phyloP scores from a whole-genome alignment of 257 asterid species.

The Lithospermum erythrorhizon region DNA sequence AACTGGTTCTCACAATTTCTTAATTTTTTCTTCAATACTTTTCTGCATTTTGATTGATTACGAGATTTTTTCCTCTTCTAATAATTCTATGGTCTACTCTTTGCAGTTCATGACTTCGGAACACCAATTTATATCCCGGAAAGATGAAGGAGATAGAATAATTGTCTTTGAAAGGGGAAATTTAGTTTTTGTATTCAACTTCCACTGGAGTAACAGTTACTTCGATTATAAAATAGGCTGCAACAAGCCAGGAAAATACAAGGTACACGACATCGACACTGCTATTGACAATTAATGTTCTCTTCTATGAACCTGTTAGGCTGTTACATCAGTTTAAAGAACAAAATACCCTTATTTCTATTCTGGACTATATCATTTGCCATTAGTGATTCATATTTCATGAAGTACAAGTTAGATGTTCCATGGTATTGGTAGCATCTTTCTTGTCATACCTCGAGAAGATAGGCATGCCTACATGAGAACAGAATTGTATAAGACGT shows the following conservation, averaged over 20 bases:
- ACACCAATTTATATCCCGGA: conserved; percentile 78
- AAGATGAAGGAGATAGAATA: conserved; percentile 70
- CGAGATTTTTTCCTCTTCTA: not conserved
- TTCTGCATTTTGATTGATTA: not conserved
- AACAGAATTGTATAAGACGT: not conserved
- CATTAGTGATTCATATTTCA: not conserved
- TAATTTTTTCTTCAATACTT: not conserved
- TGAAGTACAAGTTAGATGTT: not conserved
- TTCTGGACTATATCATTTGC: not conserved
- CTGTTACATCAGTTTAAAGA: not conserved
- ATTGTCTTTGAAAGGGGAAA: conserved; percentile 79
- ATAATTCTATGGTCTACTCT: not conserved
- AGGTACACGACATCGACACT: conserved; percentile 32
- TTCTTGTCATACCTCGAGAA: too few relatives aligned
- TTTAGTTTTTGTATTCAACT: conserved; percentile 78
- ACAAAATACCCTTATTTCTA: not conserved
- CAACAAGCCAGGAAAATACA: conserved; percentile 79
- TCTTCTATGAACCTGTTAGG: too few relatives aligned
- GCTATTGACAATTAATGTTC: not conserved
- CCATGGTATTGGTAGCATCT: not conserved
- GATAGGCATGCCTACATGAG: not conserved
- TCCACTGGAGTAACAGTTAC: conserved; percentile 77
- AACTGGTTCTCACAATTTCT: not conserved
- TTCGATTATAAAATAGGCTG: conserved; percentile 83
- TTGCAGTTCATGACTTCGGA: conserved; percentile 89